Evolutionary conservation across 306 rosid genomes (phyloP).

Genomic region (Begonia loranthoides): DNA sequence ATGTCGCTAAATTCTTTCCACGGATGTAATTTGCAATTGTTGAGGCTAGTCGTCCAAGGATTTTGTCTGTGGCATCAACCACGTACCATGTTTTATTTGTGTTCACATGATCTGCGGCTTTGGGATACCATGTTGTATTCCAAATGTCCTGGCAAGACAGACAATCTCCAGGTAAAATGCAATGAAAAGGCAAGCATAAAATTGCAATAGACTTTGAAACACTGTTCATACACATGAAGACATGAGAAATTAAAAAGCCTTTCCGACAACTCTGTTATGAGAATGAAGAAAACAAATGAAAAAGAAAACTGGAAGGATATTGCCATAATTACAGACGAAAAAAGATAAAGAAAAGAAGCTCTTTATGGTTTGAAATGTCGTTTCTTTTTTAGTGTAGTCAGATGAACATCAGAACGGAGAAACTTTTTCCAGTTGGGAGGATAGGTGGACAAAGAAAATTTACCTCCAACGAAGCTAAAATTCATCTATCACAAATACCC

Average conservation of each 20-base stretch:
- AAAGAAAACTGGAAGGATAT: not conserved
- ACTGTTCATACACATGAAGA: too few relatives aligned
- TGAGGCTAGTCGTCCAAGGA: constrained; percentile 91
- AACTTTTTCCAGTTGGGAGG: too few relatives aligned
- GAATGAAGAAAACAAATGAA: not conserved
- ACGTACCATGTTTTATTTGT: constrained; percentile 82
- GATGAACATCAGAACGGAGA: too few relatives aligned
- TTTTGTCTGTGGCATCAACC: constrained; percentile 82
- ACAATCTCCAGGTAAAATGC: not conserved
- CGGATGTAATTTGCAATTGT: constrained; percentile 77
- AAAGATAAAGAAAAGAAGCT: too few relatives aligned
- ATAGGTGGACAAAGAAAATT: too few relatives aligned
- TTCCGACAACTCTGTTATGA: not conserved
- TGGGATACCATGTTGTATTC: constrained; percentile 92
- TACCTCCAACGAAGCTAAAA: too few relatives aligned
- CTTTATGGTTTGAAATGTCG: too few relatives aligned
- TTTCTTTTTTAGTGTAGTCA: too few relatives aligned
- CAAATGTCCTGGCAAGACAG: constrained; percentile 59
- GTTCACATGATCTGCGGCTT: constrained; percentile 86
- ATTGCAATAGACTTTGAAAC: too few relatives aligned
- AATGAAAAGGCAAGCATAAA: not conserved
- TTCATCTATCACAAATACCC: too few relatives aligned
- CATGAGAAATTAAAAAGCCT: too few relatives aligned
- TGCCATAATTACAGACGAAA: too few relatives aligned
- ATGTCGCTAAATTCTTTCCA: constrained; percentile 70